These are phyloP conservation scores for Xylaria sp. DNA, from an alignment of 2,329 filamentous ascomycete genomes.

Conservation along the genomic window DNA sequence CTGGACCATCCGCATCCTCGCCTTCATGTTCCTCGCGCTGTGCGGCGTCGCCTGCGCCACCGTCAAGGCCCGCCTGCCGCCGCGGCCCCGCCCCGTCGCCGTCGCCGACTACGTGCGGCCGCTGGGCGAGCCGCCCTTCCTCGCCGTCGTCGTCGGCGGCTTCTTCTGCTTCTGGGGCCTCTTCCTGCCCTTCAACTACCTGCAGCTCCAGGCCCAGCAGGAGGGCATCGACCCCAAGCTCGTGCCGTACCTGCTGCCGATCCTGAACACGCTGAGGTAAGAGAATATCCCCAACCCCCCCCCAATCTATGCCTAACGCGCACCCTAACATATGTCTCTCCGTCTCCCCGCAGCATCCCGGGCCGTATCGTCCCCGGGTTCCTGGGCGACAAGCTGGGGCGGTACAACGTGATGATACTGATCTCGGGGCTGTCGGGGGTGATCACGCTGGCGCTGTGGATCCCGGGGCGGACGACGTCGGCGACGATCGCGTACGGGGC, in stretches of 20 bases:
- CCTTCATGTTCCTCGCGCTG: constrained; percentile 42
- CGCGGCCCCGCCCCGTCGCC: constrained; percentile 44
- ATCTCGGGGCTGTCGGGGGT: constrained; percentile 48
- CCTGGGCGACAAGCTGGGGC: constrained; percentile 45
- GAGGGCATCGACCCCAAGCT: constrained; percentile 47
- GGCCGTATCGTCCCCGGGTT: constrained; percentile 57
- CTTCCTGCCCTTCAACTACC: constrained; percentile 58
- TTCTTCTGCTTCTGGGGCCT: constrained; percentile 61
- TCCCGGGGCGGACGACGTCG: constrained; percentile 48
- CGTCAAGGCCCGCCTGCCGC: constrained; percentile 42
- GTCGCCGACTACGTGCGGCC: constrained; percentile 50
- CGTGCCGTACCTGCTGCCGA: constrained; percentile 53
- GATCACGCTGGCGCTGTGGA: constrained; percentile 46
- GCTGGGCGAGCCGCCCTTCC: constrained; percentile 50
- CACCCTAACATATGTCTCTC: too few species aligned
- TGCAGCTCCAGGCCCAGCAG: constrained; percentile 50
- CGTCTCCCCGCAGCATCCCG: constrained; percentile 43
- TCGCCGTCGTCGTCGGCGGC: constrained; percentile 46
- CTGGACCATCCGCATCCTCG: constrained; percentile 43
- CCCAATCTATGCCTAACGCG: too few species aligned
- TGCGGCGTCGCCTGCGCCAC: constrained; percentile 36
- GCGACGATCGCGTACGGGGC: constrained; percentile 62
- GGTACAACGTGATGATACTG: constrained; percentile 48
- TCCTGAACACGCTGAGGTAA: constrained; percentile 59
- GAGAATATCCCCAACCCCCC: constrained; percentile 14